Conservation (phyloP, 2,329 filamentous ascomycete genomes). For the Fusarium neocosmosporiellum region DNA sequence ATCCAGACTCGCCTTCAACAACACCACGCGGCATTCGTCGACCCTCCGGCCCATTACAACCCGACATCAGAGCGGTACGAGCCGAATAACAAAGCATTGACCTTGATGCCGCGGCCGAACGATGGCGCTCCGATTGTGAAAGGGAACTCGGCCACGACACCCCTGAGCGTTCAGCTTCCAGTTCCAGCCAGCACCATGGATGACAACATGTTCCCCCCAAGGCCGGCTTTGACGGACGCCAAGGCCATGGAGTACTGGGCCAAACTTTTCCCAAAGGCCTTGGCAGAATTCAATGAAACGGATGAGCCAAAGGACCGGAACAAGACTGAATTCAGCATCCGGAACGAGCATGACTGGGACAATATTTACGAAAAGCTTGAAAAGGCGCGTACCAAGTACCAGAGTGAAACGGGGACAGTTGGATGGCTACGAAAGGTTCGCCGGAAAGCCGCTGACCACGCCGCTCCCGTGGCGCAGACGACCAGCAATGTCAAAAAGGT, state of each 20-base stretch:
- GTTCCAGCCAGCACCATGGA: no score
- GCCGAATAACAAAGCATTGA: no score
- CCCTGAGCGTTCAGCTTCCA: not conserved
- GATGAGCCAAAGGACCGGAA: not conserved
- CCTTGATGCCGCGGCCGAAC: no score
- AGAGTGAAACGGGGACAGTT: not conserved
- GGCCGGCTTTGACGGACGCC: not conserved
- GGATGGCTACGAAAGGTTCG: not conserved
- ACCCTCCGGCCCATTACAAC: no score
- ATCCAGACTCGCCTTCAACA: no score
- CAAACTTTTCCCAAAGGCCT: not conserved
- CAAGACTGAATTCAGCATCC: not conserved
- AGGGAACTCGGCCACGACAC: not conserved
- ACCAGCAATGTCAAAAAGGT: not conserved
- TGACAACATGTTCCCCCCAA: not conserved
- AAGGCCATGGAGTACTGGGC: slow-evolving; percentile 2
- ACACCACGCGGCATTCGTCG: no score
- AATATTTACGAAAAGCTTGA: not conserved
- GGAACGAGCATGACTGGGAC: not conserved
- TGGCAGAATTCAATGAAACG: not conserved
- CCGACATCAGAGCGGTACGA: no score
- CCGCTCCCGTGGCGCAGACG: not conserved
- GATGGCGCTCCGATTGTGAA: not conserved
- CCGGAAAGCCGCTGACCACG: not conserved
- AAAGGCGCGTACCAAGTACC: not conserved